Conservation (phyloP, 2,329 filamentous ascomycete species). For the Helminthosporium solani region DNA sequence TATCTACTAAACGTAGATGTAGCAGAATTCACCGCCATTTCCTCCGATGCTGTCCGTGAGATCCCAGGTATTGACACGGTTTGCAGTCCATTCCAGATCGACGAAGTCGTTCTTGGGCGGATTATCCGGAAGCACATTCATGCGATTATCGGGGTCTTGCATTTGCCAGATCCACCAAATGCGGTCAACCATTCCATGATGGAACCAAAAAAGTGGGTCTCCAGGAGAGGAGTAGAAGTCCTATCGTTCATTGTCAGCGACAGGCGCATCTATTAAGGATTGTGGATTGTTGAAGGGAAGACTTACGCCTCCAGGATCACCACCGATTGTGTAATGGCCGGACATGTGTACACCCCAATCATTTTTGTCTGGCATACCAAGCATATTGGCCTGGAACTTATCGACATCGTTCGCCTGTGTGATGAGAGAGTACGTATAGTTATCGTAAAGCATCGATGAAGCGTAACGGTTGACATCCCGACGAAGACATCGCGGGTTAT, state of each 20-base stretch:
- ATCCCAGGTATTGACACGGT: constrained; percentile 18
- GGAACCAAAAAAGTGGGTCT: constrained; percentile 51
- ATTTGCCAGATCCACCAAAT: constrained; percentile 55
- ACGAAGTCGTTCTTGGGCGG: constrained; percentile 21
- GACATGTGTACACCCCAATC: constrained; percentile 45
- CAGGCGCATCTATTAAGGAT: neutral
- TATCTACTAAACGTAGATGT: constrained; percentile 22
- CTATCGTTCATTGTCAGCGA: constrained; percentile 11
- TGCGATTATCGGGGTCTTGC: constrained; percentile 36
- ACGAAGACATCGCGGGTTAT: constrained; percentile 37
- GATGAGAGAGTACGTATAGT: constrained; percentile 24
- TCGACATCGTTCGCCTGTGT: constrained; percentile 23
- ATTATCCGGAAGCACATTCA: constrained; percentile 23
- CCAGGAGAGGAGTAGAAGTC: constrained; percentile 50
- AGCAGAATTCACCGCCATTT: constrained; percentile 22
- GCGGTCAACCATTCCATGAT: constrained; percentile 51
- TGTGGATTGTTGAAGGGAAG: neutral
- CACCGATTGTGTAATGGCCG: constrained; percentile 36
- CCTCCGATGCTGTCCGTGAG: constrained; percentile 24
- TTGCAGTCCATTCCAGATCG: constrained; percentile 23
- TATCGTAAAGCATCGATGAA: constrained; percentile 14
- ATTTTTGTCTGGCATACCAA: constrained; percentile 31
- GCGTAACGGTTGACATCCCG: constrained; percentile 35
- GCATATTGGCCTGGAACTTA: constrained; percentile 40
- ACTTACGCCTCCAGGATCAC: constrained; percentile 28